Conservation (phyloP, 306 rosid species). For the Lathyrus sativus region DNA sequence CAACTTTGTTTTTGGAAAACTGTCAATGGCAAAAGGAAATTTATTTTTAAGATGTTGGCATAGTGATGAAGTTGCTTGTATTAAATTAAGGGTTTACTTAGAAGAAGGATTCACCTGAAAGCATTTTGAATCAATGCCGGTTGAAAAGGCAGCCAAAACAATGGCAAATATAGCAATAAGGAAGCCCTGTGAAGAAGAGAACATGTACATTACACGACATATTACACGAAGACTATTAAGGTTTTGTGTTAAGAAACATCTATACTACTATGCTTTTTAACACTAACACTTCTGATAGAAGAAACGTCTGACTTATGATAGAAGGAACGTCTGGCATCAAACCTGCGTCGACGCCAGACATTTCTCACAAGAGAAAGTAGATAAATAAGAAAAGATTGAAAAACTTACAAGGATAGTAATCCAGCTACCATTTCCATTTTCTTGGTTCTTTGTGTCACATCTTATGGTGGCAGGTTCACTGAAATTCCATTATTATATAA, state of each 20-base stretch:
- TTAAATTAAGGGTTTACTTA: too few relatives aligned
- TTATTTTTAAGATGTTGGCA: background rate
- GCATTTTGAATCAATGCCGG: slow-evolving; percentile 84
- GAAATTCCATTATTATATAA: slow-evolving; percentile 36
- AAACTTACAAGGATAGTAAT: slow-evolving; percentile 67
- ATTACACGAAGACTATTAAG: background rate
- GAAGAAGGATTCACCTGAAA: slow-evolving; percentile 63
- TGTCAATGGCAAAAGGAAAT: slow-evolving; percentile 29
- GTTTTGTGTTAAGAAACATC: slow-evolving; percentile 1
- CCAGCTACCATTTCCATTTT: slow-evolving; percentile 55
- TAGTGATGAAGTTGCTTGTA: too few relatives aligned
- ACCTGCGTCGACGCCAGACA: too few relatives aligned
- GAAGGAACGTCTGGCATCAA: too few relatives aligned
- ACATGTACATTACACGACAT: background rate
- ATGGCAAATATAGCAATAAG: slow-evolving; percentile 72
- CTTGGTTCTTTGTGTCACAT: slow-evolving; percentile 54
- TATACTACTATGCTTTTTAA: too few relatives aligned
- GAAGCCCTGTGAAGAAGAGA: slow-evolving; percentile 62
- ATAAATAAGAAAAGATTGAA: too few relatives aligned
- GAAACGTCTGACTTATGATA: too few relatives aligned
- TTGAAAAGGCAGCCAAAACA: slow-evolving; percentile 87
- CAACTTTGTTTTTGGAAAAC: slow-evolving; percentile 58
- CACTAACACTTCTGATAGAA: too few relatives aligned
- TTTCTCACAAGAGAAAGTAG: too few relatives aligned
- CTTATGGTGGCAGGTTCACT: slow-evolving; percentile 71